Evolutionary conservation across 768 basidiomycete genomes (phyloP).

Genomic region (Pisolithus albus): DNA sequence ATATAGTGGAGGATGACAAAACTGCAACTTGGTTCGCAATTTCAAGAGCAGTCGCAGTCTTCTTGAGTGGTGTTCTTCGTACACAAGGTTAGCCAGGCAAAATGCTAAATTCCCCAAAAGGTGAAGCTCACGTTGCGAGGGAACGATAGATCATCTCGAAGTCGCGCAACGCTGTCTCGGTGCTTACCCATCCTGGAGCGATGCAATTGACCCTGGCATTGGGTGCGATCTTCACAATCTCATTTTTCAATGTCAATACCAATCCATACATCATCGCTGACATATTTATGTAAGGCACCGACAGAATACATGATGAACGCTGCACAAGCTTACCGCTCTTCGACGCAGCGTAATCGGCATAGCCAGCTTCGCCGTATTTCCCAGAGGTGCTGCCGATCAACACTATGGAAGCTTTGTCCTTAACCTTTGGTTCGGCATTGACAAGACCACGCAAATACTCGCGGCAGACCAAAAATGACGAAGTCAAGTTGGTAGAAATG

Average conservation of each 20-base stretch:
- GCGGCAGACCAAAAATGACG: slow-evolving; percentile 58
- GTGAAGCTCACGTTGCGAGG: slow-evolving; percentile 54
- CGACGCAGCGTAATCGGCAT: slow-evolving; percentile 59
- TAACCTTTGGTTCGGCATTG: slow-evolving; percentile 31
- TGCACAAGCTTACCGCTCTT: slow-evolving; percentile 51
- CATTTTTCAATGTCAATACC: slow-evolving; percentile 64
- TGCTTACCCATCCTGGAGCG: slow-evolving; percentile 63
- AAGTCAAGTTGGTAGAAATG: slow-evolving; percentile 57
- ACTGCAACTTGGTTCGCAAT: slow-evolving; percentile 59
- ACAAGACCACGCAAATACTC: slow-evolving; percentile 49
- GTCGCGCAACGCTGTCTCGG: slow-evolving; percentile 51
- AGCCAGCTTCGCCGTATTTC: slow-evolving; percentile 63
- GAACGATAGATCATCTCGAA: slow-evolving; percentile 48
- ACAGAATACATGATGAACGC: not conserved
- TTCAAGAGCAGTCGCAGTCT: slow-evolving; percentile 55
- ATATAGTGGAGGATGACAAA: slow-evolving; percentile 52
- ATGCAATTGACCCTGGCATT: slow-evolving; percentile 64
- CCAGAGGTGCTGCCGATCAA: slow-evolving; percentile 68
- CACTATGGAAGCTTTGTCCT: slow-evolving; percentile 53
- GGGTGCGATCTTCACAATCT: slow-evolving; percentile 72
- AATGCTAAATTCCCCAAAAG: not conserved
- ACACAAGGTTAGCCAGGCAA: too few relatives aligned
- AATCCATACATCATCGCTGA: slow-evolving; percentile 70
- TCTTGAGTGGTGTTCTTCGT: slow-evolving; percentile 55
- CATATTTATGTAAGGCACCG: not conserved